A percentile compares a stretch with the other conserved stretches of the same genome.
These are phyloP conservation scores for Candida ficus DNA, from an alignment of 805 yeast species.

Conservation along the genomic window DNA sequence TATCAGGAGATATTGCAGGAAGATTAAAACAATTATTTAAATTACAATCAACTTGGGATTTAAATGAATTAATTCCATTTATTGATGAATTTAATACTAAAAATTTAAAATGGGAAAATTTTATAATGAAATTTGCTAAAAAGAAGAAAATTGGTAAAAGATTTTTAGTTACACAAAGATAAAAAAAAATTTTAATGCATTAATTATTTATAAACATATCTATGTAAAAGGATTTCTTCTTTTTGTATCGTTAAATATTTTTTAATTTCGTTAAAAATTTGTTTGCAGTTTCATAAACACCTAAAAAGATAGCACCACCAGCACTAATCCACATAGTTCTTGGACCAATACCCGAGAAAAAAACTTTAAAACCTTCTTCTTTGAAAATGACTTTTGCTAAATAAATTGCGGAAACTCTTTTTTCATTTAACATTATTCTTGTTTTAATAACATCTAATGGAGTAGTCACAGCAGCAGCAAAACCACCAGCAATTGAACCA, in stretches of 20 bases:
- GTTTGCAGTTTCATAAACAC: conserved; percentile 69
- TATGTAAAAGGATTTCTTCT: neutral
- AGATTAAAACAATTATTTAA: conserved; percentile 51
- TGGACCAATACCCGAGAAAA: conserved; percentile 86
- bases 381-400: conserved; percentile 48
- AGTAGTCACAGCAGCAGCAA: conserved; percentile 78
- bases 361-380: conserved; percentile 72
- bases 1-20: conserved; percentile 43
- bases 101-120: conserved; percentile 49
- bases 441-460: conserved; percentile 79
- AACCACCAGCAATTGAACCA: conserved; percentile 78
- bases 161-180: conserved; percentile 29
- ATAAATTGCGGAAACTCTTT: conserved; percentile 37
- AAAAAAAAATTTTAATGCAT: conserved; percentile 1
- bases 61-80: conserved; percentile 60
- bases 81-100: conserved; percentile 53
- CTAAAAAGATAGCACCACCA: conserved; percentile 96
- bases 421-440: conserved; percentile 72
- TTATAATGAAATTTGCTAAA: conserved; percentile 58
- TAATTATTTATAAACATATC: neutral
- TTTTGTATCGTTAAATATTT: neutral
- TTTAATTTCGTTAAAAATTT: conserved; percentile 9
- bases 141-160: conserved; percentile 43
- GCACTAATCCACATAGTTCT: conserved; percentile 97
- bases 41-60: conserved; percentile 52